Base-by-base conservation (phyloP, 2,329 filamentous ascomycete species). In the Berkeleyomyces basicola region DNA sequence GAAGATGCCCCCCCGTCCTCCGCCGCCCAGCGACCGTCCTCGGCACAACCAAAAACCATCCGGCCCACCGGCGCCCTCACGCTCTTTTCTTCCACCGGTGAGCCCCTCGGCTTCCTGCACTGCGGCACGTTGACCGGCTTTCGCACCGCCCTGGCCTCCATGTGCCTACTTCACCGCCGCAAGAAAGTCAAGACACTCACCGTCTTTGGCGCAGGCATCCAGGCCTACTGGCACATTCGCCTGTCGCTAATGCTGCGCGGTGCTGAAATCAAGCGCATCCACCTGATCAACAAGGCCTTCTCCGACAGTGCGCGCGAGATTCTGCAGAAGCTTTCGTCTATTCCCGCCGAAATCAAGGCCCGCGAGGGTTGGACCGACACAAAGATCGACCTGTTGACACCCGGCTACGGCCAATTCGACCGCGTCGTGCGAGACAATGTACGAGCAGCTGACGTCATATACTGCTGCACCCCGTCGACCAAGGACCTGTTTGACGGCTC, bases 221-320 rank as follows among this genome's bases (percentile, higher is more conserved):
- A 96, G 75, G 92, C 92, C 10, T 95, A 92, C 75, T 97, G 91
- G 91, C 92, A 96, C 71, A 83, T 95, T 51, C 85, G 90, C 0
- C 80, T 97, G 3, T 86, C 91, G 0, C 79, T 97, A 9, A 79
- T 92, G 66, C 78, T 93, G 59, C 86, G 80, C 31, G 82, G 82
- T 1, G 62, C 75, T 55, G 88, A 89, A 23, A 85, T 96, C 68
- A 84, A 85, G 68, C 82, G 86, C 64, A 81, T 96, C 58, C 86
- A 92, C 73, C 85, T 96, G 69, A 85, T 96, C 70, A 95, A 91
- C 69, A 84, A 88, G 42, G 77, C 79, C 61, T 88, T 88, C 70
- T 79, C 77, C 61, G 79, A 83, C 7, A 78, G 76, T 53, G 82
- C 81, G 0, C 75, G 77, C 11, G 69, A 72, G 2, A 74, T 83